phyloP scores from a whole-genome alignment of 2,329 filamentous ascomycete genomes.

The Colletotrichum euphorbiae region DNA sequence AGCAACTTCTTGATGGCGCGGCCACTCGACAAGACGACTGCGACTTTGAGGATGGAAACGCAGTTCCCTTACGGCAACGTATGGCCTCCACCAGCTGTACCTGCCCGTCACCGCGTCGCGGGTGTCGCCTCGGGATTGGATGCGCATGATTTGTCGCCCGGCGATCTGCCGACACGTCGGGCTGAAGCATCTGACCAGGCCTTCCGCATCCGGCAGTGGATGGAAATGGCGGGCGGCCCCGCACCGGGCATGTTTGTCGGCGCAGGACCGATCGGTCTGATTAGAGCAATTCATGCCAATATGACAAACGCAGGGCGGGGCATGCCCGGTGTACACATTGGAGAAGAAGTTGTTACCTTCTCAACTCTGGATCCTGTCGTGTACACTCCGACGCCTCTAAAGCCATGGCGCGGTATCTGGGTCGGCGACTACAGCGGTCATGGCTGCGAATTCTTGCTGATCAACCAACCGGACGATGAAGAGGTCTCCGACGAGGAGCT shows the following conservation, averaged over 20 bases:
- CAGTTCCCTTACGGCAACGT: conserved; percentile 64
- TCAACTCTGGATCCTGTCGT: conserved; percentile 76
- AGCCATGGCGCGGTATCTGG: conserved; percentile 92
- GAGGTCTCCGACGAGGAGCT: conserved; percentile 55
- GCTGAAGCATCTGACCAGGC: conserved; percentile 74
- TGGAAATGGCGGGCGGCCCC: conserved; percentile 67
- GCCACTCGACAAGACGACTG: conserved; percentile 53
- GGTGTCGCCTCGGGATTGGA: conserved; percentile 47
- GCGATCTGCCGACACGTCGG: conserved; percentile 58
- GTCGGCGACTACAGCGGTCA: conserved; percentile 90
- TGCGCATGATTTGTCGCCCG: conserved; percentile 44
- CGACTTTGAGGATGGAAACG: conserved; percentile 46
- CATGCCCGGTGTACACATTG: conserved; percentile 59
- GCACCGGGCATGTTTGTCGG: conserved; percentile 46
- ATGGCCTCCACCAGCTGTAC: conserved; percentile 82
- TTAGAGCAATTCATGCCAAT: conserved; percentile 41
- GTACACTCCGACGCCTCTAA: conserved; percentile 84
- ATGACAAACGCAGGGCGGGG: conserved; percentile 43
- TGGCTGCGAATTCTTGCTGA: conserved; percentile 87
- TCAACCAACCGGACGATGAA: conserved; percentile 78
- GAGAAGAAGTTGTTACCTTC: conserved; percentile 70
- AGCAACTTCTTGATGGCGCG: conserved; percentile 77
- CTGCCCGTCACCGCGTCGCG: conserved; percentile 66
- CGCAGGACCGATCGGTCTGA: conserved; percentile 43
- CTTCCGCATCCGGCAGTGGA: conserved; percentile 83